phyloP scores from a whole-genome alignment of 2,329 filamentous ascomycete species.

The Emergomyces orientalis region DNA sequence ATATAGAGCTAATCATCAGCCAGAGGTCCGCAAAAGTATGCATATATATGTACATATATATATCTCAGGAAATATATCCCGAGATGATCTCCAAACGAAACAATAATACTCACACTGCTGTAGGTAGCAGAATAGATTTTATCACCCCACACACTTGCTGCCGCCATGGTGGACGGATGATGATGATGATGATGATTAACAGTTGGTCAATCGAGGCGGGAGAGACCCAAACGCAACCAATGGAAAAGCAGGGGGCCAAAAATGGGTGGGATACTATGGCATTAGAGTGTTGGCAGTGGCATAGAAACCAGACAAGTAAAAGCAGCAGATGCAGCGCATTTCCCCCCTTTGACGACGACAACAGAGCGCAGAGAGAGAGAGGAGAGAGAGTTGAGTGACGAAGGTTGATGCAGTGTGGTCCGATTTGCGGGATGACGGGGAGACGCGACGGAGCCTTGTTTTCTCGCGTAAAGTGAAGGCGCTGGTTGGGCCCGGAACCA shows the following conservation, averaged over 20 bases:
- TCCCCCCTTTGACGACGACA: background rate
- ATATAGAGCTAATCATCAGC: conserved; percentile 9
- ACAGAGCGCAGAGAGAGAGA: background rate
- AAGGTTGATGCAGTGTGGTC: background rate
- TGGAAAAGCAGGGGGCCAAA: background rate
- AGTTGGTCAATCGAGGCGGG: background rate
- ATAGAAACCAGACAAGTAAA: background rate
- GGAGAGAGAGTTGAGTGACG: too few relatives aligned
- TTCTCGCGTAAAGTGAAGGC: conserved; percentile 32
- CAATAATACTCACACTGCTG: conserved; percentile 44
- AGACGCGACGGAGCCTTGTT: conserved; percentile 25
- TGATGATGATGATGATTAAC: background rate
- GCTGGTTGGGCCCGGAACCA: conserved; percentile 1
- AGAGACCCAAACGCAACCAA: background rate
- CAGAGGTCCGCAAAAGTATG: conserved; percentile 1
- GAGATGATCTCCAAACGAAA: conserved; percentile 5
- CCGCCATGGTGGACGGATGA: conserved; percentile 2
- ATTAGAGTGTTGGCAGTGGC: background rate
- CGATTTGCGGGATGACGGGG: background rate
- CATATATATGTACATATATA: background rate
- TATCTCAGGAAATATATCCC: background rate
- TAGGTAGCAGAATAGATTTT: conserved; percentile 57
- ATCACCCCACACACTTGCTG: conserved; percentile 14
- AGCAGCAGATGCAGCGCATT: background rate
- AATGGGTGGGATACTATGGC: background rate